A percentile compares a stretch with the other conserved stretches of the same genome.
phyloP scores from a whole-genome alignment of 129 eudicot genomes.

The Lactuca sativa region DNA sequence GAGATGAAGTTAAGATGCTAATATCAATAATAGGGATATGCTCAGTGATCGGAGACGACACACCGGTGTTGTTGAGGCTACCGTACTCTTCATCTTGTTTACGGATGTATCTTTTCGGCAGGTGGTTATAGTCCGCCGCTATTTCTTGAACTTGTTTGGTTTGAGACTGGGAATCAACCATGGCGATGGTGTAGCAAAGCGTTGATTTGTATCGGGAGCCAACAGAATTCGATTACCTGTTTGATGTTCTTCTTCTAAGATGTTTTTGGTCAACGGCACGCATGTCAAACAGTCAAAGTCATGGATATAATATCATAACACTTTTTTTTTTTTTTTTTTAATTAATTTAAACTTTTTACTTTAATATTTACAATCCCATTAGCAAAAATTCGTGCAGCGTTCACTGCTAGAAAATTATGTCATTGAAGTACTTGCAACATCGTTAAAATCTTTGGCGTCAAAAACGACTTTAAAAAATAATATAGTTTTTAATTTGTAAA shows the following conservation, averaged over 20 bases:
- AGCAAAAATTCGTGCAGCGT: too few species aligned
- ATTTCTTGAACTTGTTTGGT: slow-evolving; percentile 35
- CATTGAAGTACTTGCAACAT: too few species aligned
- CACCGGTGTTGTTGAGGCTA: slow-evolving; percentile 8
- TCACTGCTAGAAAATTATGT: too few species aligned
- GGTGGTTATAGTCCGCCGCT: slow-evolving; percentile 18
- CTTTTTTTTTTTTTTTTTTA: too few species aligned
- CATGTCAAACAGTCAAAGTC: not conserved
- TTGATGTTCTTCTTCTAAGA: not conserved
- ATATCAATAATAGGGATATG: slow-evolving; percentile 30
- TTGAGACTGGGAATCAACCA: not conserved
- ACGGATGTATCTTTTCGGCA: slow-evolving; percentile 29
- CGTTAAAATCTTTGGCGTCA: too few species aligned
- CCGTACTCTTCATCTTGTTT: slow-evolving; percentile 26
- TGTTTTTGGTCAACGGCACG: not conserved
- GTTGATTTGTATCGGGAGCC: not conserved
- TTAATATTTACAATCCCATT: too few species aligned
- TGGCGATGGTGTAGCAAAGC: not conserved
- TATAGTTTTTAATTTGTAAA: too few species aligned
- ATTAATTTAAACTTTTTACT: too few species aligned
- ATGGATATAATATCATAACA: too few species aligned
- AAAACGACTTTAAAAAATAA: too few species aligned
- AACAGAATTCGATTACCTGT: not conserved
- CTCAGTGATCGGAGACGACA: not conserved
- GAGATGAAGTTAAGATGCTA: slow-evolving; percentile 31